Evolutionary conservation across 768 basidiomycete species (phyloP).

Genomic region (Daedaleopsis sinensis): DNA sequence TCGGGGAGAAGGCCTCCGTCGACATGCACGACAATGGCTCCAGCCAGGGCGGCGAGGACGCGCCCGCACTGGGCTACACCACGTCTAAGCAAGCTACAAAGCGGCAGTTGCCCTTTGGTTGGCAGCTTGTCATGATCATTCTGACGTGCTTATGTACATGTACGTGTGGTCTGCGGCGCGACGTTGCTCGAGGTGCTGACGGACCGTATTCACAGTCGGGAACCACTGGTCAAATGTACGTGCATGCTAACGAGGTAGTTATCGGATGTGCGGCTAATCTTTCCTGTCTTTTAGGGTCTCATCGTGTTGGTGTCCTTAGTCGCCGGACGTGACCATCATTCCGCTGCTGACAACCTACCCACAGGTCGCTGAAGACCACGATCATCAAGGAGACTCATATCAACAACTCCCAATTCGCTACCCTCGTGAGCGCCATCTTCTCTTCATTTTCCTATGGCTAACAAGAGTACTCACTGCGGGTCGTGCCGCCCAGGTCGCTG

Average conservation of each 20-base stretch:
- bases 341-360: not conserved
- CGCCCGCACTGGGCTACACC: conserved; percentile 7
- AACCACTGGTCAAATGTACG: conserved; percentile 48
- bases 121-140: conserved; percentile 39
- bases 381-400: conserved; percentile 45
- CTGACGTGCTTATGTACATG: conserved; percentile 45
- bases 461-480: not conserved
- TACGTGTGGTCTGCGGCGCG: conserved; percentile 24
- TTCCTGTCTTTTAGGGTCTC: conserved; percentile 33
- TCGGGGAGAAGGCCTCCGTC: conserved; percentile 18
- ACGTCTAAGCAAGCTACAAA: conserved; percentile 17
- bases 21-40: conserved; percentile 11
- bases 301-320: conserved; percentile 34
- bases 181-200: not conserved
- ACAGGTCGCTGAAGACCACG: conserved; percentile 43
- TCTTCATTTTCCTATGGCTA: not conserved
- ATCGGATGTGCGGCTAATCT: not conserved
- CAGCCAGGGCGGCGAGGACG: conserved; percentile 5
- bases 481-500: conserved; percentile 27
- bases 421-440: conserved; percentile 39
- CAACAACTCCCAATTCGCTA: conserved; percentile 48
- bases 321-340: too few species aligned
- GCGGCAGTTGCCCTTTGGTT: conserved; percentile 37
- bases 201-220: conserved; percentile 33
- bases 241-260: not conserved